Base-by-base conservation (phyloP, 2,329 filamentous ascomycete species). In the Cercospora zeae-maydis region DNA sequence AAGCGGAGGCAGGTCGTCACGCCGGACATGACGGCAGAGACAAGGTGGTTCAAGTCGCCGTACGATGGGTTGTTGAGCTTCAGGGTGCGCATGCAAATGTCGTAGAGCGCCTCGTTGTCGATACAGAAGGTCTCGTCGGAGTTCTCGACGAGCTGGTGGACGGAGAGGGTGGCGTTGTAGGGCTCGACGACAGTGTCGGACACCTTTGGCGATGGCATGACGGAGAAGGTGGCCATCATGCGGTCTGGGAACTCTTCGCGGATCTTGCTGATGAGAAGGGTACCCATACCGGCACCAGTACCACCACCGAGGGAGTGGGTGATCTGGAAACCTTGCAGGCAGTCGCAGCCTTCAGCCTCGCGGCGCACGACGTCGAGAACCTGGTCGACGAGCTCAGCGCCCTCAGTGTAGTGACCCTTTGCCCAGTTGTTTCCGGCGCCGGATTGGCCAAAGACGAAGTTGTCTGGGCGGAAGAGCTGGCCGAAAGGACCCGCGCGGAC, bases 351-450 rank as follows among this genome's bases (percentile, higher is more conserved):
- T 84, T 99, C 95, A 73, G 95, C 93, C 86, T 99, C 95, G 76
- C 95, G 93, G 79, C 95, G 95, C 78, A 99, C 93, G 71, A 99
- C 95, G 79, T 98, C 95, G 74, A 99, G 88, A 73, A 99, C 95
- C 77, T 97, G 87, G 85, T 99, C 95, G 73, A 99, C 95, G 69
- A 98, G 88, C 85, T 99, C 95, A 73, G 95, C 95, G 88, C 95
- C 95, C 85, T 99, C 95, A 71, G 95, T 99, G 88, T 99, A 99
- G 81, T 99, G 95, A 84, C 95, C 95, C 89, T 98, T 99, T 82
- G 95, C 95, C 95, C 95, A 99, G 89, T 98, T 98, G 92, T 99
- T 99, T 83, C 95, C 95, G 80, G 95, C 95, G 87, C 95, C 93
- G 75, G 95, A 98, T 85, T 98, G 95, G 75, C 95, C 95, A 81